These are phyloP conservation scores for Lentinula edodes DNA, from an alignment of 768 basidiomycete species.

Conservation along the genomic window DNA sequence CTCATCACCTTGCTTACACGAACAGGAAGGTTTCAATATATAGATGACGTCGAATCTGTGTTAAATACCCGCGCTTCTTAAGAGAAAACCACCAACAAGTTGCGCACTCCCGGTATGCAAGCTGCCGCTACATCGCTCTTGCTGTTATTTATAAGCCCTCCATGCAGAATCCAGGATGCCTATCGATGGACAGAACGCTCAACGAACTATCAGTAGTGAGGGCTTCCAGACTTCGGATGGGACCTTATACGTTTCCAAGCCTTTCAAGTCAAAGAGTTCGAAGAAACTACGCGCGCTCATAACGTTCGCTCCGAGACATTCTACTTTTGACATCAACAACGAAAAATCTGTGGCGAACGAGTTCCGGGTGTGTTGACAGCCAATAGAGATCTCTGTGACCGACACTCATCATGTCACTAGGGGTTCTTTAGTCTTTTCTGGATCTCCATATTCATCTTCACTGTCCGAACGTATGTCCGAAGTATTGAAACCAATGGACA, in stretches of 20 bases:
- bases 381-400: not conserved
- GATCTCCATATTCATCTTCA: constrained; percentile 81
- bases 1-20: not conserved
- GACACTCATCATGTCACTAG: constrained; percentile 24
- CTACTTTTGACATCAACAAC: constrained; percentile 81
- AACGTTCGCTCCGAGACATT: constrained; percentile 83
- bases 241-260: constrained; percentile 70
- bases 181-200: not conserved
- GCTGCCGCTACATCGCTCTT: not conserved
- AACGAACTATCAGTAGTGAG: constrained; percentile 29
- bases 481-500: constrained; percentile 76
- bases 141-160: not conserved
- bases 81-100: too few relatives aligned
- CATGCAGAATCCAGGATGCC: not conserved
- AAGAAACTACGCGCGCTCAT: constrained; percentile 80
- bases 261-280: constrained; percentile 65
- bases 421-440: constrained; percentile 97
- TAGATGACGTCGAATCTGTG: not conserved
- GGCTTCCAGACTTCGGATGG: constrained; percentile 52
- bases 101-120: too few relatives aligned
- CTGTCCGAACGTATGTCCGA: constrained; percentile 69
- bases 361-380: constrained; percentile 56
- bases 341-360: constrained; percentile 70
- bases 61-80: too few relatives aligned
- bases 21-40: not conserved